Base-by-base conservation (phyloP, 441 rosid species). In the Populus hybrid region DNA sequence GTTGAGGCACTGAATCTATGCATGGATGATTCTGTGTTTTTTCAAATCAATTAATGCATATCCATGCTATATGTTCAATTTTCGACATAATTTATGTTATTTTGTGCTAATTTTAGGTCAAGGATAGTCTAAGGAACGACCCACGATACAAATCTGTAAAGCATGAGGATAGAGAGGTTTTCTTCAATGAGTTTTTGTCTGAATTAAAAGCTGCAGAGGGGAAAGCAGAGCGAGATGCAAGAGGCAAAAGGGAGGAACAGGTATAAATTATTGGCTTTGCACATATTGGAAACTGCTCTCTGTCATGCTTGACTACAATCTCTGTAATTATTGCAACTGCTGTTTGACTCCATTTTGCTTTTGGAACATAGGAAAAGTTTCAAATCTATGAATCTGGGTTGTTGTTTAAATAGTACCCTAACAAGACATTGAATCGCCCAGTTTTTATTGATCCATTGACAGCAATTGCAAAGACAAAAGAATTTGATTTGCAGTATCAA, bases 241-340 rank as follows among this genome's bases (percentile, higher is more conserved):
- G 92, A 83, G 84, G 88, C 81, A 92, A 86, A 86, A 87, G 84
- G 72, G 94, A 88, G 32, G 99, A 96, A 85, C 94, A 93, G 99
- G 99, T 40, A 40, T 96, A 83, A 72, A 70, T 35, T 40, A 35
- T 72, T 20, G 74, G 61, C 12, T 36, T 20, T 12, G 16, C 14
- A 24, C 21, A 2, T 35, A 32, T 28, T 35, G 34, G 70, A 67
- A 12, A 67, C 70, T 23, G 26, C 32, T 65, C 5, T 65, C 32
- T 65, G 9, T n/a, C 68, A n/a, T 26, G 14, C 54, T 42, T 42
- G 14, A 42, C 54, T 11, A 42, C 16, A 42, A 11, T 42, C 54
- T 42, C 46, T 40, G 46, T 40, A 40, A 40, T 40, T 40, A 40
- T 40, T 40, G 46, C 12, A 40, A 40, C 12, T 40, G 46, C 46